These are phyloP conservation scores for Nicotiana benthamiana DNA, from an alignment of 257 asterid genomes.

Conservation along the genomic window DNA sequence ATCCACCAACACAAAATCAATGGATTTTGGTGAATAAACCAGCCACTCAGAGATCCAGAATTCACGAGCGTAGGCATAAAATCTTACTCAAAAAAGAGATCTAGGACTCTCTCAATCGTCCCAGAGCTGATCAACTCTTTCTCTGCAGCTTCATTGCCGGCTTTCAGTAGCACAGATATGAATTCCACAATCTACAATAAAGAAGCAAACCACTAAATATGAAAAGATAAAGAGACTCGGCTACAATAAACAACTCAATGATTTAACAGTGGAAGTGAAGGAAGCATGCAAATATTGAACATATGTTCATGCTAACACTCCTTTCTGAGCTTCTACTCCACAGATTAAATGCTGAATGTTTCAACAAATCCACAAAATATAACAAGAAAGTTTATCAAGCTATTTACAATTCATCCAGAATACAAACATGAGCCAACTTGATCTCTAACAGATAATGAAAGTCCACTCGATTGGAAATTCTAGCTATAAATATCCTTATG, in stretches of 20 bases:
- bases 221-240: not conserved
- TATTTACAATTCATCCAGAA: not conserved
- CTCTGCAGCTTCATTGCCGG: conserved; percentile 80
- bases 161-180: conserved; percentile 70
- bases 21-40: not conserved
- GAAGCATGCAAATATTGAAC: not conserved
- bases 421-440: not conserved
- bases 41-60: not conserved
- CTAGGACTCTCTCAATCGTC: conserved; percentile 61
- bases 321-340: not conserved
- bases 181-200: conserved; percentile 71
- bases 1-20: not conserved
- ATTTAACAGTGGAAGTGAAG: not conserved
- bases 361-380: not conserved
- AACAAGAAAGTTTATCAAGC: not conserved
- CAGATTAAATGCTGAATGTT: not conserved
- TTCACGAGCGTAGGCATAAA: conserved; percentile 3
- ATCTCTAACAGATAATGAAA: not conserved
- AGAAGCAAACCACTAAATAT: conserved; percentile 1
- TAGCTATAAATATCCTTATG: not conserved
- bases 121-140: conserved; percentile 73
- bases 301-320: not conserved
- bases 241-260: not conserved
- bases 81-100: conserved; percentile 89
- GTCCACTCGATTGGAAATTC: not conserved